Conservation (phyloP, 108 stramenopile species). For the Schizochytrium sp. region DNA sequence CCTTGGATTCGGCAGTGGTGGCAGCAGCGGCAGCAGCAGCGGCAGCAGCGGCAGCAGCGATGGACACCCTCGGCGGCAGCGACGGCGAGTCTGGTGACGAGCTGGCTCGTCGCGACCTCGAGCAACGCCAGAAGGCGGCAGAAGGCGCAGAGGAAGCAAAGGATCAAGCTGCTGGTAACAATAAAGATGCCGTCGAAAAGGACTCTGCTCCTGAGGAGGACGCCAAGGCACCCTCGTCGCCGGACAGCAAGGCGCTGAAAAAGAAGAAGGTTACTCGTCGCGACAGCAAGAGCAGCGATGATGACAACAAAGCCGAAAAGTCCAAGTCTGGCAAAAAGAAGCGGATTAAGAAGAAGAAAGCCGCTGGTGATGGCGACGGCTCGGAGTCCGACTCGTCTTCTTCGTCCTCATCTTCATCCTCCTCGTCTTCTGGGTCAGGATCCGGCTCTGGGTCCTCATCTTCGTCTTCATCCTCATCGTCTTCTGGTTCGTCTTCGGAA, state of each 20-base stretch:
- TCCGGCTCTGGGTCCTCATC: not conserved
- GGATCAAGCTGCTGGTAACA: not conserved
- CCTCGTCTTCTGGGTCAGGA: not conserved
- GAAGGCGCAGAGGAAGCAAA: not conserved
- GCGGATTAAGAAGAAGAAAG: not conserved
- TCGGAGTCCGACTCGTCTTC: not conserved
- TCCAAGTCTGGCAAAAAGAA: not conserved
- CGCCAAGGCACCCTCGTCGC: not conserved
- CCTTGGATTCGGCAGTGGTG: not conserved
- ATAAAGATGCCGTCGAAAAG: no score
- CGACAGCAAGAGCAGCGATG: not conserved
- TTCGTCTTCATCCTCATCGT: not conserved
- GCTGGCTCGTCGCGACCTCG: not conserved
- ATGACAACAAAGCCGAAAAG: not conserved
- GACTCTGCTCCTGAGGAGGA: not conserved
- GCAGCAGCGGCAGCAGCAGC: not conserved
- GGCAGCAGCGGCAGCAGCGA: not conserved
- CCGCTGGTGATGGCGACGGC: not conserved
- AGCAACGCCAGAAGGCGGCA: not conserved
- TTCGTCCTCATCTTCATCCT: not conserved
- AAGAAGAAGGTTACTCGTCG: not conserved
- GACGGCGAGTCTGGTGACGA: conserved; percentile 47
- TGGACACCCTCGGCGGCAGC: conserved; percentile 45
- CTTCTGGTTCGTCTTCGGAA: not conserved
- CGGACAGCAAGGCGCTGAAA: not conserved